phyloP scores from a whole-genome alignment of 2,329 filamentous ascomycete genomes.

The Arthrobotrys pseudoclavata region DNA sequence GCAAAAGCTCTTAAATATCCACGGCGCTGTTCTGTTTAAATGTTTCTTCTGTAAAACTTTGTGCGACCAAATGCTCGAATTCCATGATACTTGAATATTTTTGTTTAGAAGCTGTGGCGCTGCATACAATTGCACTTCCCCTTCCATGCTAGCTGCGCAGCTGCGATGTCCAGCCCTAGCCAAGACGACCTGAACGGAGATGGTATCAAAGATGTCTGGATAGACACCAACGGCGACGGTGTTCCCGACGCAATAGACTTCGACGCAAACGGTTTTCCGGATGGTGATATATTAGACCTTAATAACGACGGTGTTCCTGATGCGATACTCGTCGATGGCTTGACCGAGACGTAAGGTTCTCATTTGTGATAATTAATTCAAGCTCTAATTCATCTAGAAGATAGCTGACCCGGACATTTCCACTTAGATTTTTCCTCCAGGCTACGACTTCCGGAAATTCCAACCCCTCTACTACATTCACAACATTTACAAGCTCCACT shows the following conservation, averaged over 20 bases:
- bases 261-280: constrained; percentile 17
- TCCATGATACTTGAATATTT: too few species aligned
- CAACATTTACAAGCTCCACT: neutral
- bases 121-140: too few species aligned
- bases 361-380: neutral
- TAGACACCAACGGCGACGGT: constrained; percentile 24
- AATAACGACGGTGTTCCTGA: constrained; percentile 26
- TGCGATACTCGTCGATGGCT: constrained; percentile 5
- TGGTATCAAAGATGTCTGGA: constrained; percentile 27
- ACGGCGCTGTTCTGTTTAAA: too few species aligned
- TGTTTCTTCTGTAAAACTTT: too few species aligned
- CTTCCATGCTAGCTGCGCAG: too few species aligned
- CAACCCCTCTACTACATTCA: neutral
- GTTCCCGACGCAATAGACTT: constrained; percentile 23
- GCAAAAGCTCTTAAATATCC: too few species aligned
- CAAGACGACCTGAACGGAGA: constrained; percentile 21
- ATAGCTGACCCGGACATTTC: too few species aligned
- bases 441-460: too few species aligned
- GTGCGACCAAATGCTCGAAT: too few species aligned
- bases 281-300: constrained; percentile 21
- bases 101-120: too few species aligned
- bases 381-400: too few species aligned
- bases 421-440: too few species aligned
- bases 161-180: neutral
- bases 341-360: neutral